Evolutionary conservation across 2,329 filamentous ascomycete species (phyloP).

Genomic region (Epichloe coenophiala): DNA sequence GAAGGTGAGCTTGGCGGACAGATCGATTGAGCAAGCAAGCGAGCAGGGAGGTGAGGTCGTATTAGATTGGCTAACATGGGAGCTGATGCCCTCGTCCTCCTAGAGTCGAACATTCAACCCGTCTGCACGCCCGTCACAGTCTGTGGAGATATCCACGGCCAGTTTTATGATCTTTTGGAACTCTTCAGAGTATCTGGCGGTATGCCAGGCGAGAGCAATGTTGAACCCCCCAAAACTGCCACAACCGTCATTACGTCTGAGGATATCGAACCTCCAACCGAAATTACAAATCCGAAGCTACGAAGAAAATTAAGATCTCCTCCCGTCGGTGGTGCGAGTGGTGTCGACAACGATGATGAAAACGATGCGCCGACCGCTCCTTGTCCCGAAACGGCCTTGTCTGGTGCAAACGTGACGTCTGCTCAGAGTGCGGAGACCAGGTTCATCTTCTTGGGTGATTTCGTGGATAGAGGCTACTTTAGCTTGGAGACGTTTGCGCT

Average conservation of each 20-base stretch:
- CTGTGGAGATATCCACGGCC: slow-evolving; percentile 95
- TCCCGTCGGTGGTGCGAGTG: slow-evolving; percentile 21
- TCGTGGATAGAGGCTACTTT: slow-evolving; percentile 95
- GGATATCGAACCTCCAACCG: slow-evolving; percentile 80
- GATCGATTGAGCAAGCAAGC: background rate
- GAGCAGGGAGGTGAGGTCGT: background rate
- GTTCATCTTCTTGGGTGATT: slow-evolving; percentile 64
- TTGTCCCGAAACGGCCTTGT: slow-evolving; percentile 20
- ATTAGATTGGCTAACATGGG: background rate
- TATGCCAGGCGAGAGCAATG: slow-evolving; percentile 75
- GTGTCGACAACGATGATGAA: slow-evolving; percentile 39
- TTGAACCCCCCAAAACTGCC: slow-evolving; percentile 55
- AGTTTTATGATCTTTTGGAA: slow-evolving; percentile 96
- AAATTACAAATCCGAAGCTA: slow-evolving; percentile 77
- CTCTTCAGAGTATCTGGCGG: slow-evolving; percentile 93
- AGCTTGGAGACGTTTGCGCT: slow-evolving; percentile 96
- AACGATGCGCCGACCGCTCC: slow-evolving; percentile 16
- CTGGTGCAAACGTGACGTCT: slow-evolving; percentile 19
- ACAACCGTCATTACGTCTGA: slow-evolving; percentile 74
- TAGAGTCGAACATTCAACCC: slow-evolving; percentile 98
- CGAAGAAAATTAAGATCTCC: slow-evolving; percentile 63
- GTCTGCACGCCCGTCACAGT: slow-evolving; percentile 92
- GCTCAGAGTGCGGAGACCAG: slow-evolving; percentile 39
- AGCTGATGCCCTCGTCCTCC: background rate
- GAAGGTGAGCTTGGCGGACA: slow-evolving; percentile 48